Evolutionary conservation across 495 filamentous ascomycete genomes (phyloP), one percentile per base, ranked within the genome.

Genomic region (Massariosphaeria phaeospora): DNA sequence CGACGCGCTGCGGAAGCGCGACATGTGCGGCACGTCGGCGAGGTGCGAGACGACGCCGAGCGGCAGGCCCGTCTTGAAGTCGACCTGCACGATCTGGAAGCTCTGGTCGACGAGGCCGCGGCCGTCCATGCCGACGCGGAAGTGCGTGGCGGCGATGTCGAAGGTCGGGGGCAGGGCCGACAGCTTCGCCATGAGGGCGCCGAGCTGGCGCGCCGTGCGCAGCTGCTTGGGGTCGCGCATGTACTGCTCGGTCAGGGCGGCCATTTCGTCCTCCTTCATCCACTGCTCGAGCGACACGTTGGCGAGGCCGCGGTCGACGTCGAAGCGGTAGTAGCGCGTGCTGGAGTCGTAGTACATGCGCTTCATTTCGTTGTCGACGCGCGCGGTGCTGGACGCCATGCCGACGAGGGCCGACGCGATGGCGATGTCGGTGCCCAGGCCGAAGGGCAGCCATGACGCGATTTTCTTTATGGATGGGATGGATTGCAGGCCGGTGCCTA

Each of bases 191-290:
- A 67, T 39, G 5, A 64, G 24, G 43, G 62, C 62, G 30, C 62
- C 65, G 9, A 67, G 48, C 11, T 47, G 15, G 3, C 48, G 36
- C 2, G 62, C 62, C 9, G 25, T 40, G 13, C 55, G 39, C 1
- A 67, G 15, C 51, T 67, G 65, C 42, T 60, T 51, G 3, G 59
- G 53, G 33, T 67, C 65, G 34, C 58, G 49, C 65, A 67, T 65
- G 39, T 67, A 67, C 48, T 67, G 65, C 33, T 63, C 58, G 8
- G 65, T 67, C 27, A 67, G 48, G 1, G 62, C 52, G 15, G 62
- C 65, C 65, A 67, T 67, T 48, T 67, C 57, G 40, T 65, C 62
- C 39, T 67, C 65, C 31, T 48, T 51, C 65, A 67, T 67, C 59
- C 63, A 67, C 47, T 67, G 55, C 56, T 67, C 65, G 18, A 67